Evolutionary conservation across 176 grass and related monocot species (phyloP), one percentile per base, ranked within the genome.

Genomic region (Dactylis glomerata): DNA sequence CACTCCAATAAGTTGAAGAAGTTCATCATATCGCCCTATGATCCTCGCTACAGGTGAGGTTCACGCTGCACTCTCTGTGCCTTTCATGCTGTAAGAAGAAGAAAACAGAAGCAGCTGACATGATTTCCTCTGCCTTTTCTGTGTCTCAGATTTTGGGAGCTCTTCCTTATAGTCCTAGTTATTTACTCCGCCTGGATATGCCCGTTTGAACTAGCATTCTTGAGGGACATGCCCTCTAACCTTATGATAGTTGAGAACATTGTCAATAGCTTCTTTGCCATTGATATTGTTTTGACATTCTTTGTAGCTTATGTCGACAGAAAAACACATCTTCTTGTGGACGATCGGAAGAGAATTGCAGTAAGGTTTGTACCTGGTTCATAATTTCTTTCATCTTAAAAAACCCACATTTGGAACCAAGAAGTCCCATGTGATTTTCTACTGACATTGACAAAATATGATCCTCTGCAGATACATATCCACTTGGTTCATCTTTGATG

Each of bases 231-330:
- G 22, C 83, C 93, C 16, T 61, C 54, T 34, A 93, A 88, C 65
- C 85, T 98, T 90, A 82, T 88, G 32, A 81, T 95, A 47, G 77
- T 56, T 77, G 96, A 98, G 57, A 95, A 90, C 85, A 90, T 95
- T 72, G 76, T 95, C 30, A 67, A 98, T 76, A 73, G 70, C 87
- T 98, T 98, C 83, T 98, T 98, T 57, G 91, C 89, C 9, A 70
- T 98, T 76, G 96, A 98, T 85, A 95, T 98, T 83, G 79, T 95
- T 67, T 77, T 98, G 77, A 98, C 96, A 58, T 98, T 98, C 87
- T 98, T 98, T 68, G 83, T 98, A 49, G 96, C 96, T 83, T 95
- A 81, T 88, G 85, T 93, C 1, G 85, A 98, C 82, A 90, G 76
- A 11, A 90, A 92, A 88, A 91, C 92, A 36, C 87, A 95, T 81